A percentile compares a stretch with the other conserved stretches of the same genome.
Conservation (phyloP, 2,329 filamentous ascomycete species). For the Malbranchea cinnamomea region DNA sequence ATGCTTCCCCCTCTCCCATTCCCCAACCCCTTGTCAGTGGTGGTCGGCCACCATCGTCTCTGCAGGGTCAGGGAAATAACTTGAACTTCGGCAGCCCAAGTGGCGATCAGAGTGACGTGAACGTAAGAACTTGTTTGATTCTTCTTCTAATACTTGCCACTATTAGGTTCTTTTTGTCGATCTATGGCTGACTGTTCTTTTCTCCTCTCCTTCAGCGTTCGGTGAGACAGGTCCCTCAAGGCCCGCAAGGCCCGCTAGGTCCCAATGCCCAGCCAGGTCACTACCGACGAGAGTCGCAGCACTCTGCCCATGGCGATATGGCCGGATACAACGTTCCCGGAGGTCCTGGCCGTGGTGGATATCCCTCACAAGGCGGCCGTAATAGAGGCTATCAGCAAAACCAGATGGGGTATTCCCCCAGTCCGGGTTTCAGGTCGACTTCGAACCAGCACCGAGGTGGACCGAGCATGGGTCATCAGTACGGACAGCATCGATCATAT, state of each 20-base stretch:
- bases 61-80: conserved; percentile 55
- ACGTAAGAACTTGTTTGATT: conserved; percentile 41
- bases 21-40: conserved; percentile 76
- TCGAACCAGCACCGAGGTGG: conserved; percentile 36
- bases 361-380: conserved; percentile 38
- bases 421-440: conserved; percentile 35
- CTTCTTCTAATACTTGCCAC: not conserved
- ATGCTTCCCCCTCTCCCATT: conserved; percentile 82
- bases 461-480: conserved; percentile 37
- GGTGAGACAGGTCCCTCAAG: conserved; percentile 47
- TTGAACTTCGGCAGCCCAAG: conserved; percentile 71
- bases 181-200: conserved; percentile 4
- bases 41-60: conserved; percentile 61
- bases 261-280: conserved; percentile 56
- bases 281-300: conserved; percentile 71
- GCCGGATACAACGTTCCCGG: conserved; percentile 41
- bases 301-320: conserved; percentile 64
- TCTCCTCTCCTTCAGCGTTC: conserved; percentile 13
- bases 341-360: conserved; percentile 40
- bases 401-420: conserved; percentile 40
- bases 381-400: conserved; percentile 43
- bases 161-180: conserved; percentile 9
- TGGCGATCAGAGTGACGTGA: conserved; percentile 50
- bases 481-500: conserved; percentile 29
- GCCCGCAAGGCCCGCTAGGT: conserved; percentile 46